Conservation (phyloP, 1,139 yeast genomes). For the Saccharomyces hybrid region DNA sequence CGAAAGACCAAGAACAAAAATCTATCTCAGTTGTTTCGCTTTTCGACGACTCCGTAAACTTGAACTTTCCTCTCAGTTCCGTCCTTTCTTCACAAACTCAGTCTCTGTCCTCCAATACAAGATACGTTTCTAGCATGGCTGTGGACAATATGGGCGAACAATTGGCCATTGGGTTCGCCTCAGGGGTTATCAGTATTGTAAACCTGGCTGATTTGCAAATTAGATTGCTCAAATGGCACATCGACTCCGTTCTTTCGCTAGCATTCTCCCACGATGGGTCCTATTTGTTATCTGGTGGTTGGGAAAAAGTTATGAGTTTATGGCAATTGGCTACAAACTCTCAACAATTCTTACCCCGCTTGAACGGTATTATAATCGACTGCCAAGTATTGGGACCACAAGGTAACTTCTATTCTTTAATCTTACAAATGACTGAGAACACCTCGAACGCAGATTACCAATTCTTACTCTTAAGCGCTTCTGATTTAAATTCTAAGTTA, state of each 20-base stretch:
- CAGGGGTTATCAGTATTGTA: constrained; percentile 75
- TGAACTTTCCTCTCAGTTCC: constrained; percentile 10
- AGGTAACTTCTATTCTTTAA: constrained; percentile 59
- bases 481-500: constrained; percentile 74
- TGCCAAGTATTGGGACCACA: constrained; percentile 40
- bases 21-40: constrained; percentile 24
- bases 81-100: constrained; percentile 7
- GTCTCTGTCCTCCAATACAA: constrained; percentile 24
- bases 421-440: constrained; percentile 38
- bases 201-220: constrained; percentile 47
- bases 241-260: constrained; percentile 68
- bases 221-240: constrained; percentile 85
- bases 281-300: constrained; percentile 88
- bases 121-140: constrained; percentile 29
- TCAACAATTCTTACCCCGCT: constrained; percentile 87
- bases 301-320: constrained; percentile 84
- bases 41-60: constrained; percentile 24
- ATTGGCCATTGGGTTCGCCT: constrained; percentile 71
- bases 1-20: constrained; percentile 31
- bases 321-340: constrained; percentile 86
- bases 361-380: constrained; percentile 65
- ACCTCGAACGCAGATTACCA: constrained; percentile 46
- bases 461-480: constrained; percentile 61
- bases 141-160: constrained; percentile 41
- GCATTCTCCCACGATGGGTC: constrained; percentile 61